phyloP scores from a whole-genome alignment of 1,139 yeast species.

The Meyerozyma elateridarum region DNA sequence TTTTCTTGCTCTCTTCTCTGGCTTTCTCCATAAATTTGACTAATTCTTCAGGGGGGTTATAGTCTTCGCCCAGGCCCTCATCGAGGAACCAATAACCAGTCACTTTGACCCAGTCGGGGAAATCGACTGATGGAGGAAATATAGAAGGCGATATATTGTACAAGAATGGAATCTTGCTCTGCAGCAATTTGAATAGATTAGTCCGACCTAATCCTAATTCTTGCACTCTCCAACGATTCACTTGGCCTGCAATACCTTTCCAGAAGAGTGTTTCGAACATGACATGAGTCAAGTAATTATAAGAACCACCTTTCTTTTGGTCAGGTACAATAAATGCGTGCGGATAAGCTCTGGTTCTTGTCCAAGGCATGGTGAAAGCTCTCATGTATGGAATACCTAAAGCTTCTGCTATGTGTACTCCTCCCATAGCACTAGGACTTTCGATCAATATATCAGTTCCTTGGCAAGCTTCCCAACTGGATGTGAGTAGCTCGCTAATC shows the following conservation, averaged over 20 bases:
- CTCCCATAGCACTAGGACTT: slow-evolving; percentile 94
- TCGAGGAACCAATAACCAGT: slow-evolving; percentile 95
- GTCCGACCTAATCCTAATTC: slow-evolving; percentile 65
- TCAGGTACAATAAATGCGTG: slow-evolving; percentile 96
- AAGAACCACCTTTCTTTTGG: slow-evolving; percentile 86
- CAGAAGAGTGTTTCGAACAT: slow-evolving; percentile 90
- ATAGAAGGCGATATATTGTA: slow-evolving; percentile 86
- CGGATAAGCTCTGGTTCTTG: slow-evolving; percentile 90
- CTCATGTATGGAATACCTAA: slow-evolving; percentile 83
- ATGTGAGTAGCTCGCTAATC: slow-evolving; percentile 64
- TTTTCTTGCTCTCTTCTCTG: slow-evolving; percentile 51
- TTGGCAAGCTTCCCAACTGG: slow-evolving; percentile 86
- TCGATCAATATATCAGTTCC: slow-evolving; percentile 81
- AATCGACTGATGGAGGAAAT: slow-evolving; percentile 89
- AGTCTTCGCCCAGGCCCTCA: slow-evolving; percentile 56
- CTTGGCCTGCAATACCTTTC: slow-evolving; percentile 89
- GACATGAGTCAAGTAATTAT: slow-evolving; percentile 86
- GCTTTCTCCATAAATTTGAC: slow-evolving; percentile 62
- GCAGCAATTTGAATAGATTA: slow-evolving; percentile 64
- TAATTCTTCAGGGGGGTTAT: slow-evolving; percentile 60
- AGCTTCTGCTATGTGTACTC: slow-evolving; percentile 92
- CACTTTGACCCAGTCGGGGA: slow-evolving; percentile 89
- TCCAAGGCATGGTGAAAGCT: slow-evolving; percentile 99
- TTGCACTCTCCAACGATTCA: slow-evolving; percentile 80
- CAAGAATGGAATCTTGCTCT: slow-evolving; percentile 77